Base-by-base conservation (phyloP, 768 basidiomycete genomes). In the Cystobasidium tubakii region DNA sequence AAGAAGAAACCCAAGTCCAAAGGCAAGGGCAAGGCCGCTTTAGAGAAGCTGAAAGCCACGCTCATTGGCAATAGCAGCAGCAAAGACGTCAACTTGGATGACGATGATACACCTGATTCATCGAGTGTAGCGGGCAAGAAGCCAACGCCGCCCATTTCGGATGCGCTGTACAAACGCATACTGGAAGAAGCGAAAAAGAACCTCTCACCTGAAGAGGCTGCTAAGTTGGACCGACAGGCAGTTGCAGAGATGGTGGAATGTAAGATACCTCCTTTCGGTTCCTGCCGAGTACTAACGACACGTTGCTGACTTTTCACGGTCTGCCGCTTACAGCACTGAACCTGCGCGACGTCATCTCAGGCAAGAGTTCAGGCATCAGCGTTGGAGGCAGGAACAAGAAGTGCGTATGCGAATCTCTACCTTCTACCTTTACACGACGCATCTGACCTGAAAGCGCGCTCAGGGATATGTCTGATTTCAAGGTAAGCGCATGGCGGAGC, bases 191-290 rank as follows among this genome's bases (percentile, higher is more conserved):
- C 69, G 23, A 33, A 44, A 33, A 60, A 55, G 69, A 71, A 71
- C 42, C 54, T 83, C 64, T 81, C 81, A 15, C 64, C 70, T 4
- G 81, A 81, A 25, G 80, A 87, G 43, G 91, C 90, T 1, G 89
- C 91, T 81, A 85, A 84, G 72, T 84, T 96, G n/a, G 91, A 95
- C 81, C 84, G 69, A 23, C 69, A 71, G 54, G 29, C 69, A 12
- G 69, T 71, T 39, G 43, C 55, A 29, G 69, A 71, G 33, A 71
- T 71, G 69, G 69, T 71, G 1, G 54, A 71, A 60, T 29, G 69
- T 71, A 44, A 36, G 50, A n/a, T n/a, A n/a, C 29, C 10, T 4
- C 21, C 12, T 21, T 29, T 60, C 4, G 57, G 15, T n/a, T 63
- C 7, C 34, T 36, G 10, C 27, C n/a, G 27, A n/a, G 10, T 12